These are phyloP conservation scores for Leccinum rimulosum DNA, from an alignment of 768 basidiomycete genomes.

Conservation along the genomic window DNA sequence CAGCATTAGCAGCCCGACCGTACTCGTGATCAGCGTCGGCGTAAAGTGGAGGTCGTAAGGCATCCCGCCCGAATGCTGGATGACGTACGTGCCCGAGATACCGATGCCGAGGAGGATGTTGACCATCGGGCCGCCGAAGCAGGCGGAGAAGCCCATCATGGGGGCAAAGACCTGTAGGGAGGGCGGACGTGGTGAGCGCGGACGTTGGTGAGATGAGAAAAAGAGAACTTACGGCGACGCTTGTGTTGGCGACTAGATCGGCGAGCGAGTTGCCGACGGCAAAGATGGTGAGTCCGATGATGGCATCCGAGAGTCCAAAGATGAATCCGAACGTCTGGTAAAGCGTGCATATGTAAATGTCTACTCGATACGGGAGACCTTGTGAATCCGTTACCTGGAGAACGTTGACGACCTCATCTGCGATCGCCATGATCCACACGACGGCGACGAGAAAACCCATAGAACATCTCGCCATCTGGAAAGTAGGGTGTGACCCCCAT, in stretches of 20 bases:
- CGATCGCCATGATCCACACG: conserved; percentile 98
- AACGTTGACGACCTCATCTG: conserved; percentile 91
- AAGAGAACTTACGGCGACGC: conserved; percentile 67
- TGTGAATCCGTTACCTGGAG: conserved; percentile 57
- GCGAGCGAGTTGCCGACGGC: conserved; percentile 96
- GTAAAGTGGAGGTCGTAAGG: conserved; percentile 79
- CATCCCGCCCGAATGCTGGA: conserved; percentile 48
- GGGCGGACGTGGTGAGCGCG: not conserved
- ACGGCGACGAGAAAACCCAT: conserved; percentile 90
- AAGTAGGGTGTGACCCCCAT: conserved; percentile 53
- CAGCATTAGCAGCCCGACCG: conserved; percentile 74
- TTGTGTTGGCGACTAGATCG: conserved; percentile 96
- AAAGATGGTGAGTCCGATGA: conserved; percentile 95
- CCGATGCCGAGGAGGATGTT: conserved; percentile 91
- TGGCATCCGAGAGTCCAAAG: conserved; percentile 94
- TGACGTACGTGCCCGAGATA: conserved; percentile 85
- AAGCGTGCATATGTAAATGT: conserved; percentile 2
- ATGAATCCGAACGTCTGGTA: conserved; percentile 86
- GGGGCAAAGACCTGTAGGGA: conserved; percentile 69
- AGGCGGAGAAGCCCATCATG: conserved; percentile 94
- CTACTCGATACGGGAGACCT: not conserved
- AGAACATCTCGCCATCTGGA: conserved; percentile 72
- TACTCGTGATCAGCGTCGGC: conserved; percentile 79
- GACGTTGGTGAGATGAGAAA: not conserved
- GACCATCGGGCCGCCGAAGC: conserved; percentile 91